Evolutionary conservation across 1,284 basidiomycete genomes (phyloP), one percentile per base, ranked within the genome.

Genomic region (Puccinia coronata): DNA sequence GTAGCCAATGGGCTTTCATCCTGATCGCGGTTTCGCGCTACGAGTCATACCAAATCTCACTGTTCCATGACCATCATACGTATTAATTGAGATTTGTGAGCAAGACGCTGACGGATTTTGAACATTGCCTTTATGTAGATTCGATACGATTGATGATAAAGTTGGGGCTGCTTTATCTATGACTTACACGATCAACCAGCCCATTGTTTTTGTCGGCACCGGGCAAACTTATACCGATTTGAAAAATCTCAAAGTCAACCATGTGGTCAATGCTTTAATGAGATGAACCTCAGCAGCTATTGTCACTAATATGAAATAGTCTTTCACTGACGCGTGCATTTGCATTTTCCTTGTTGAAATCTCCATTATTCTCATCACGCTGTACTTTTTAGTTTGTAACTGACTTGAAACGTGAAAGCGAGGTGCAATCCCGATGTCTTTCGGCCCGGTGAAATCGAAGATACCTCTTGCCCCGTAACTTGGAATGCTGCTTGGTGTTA

Each of bases 171-270:
- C 95, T 14, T 88, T 98, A 76, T 96, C 93, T 3, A 98, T 98
- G 96, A 96, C 95, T 57, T 97, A 96, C 86, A 93, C 96, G 61
- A 98, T 95, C 4, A 95, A 95, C 28, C 95, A 97, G 85, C 95
- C 95, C 14, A 97, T 98, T 86, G 89, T 97, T 36, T 98, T 98
- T 86, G 94, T 98, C 83, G 95, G 95, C 16, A 96, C 95, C 18
- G 75, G 76, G 14, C 85, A 95, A 92, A 98, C 96, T 2, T 98
- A 97, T 86, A 96, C 94, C 57, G 95, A 98, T 87, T 87, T 98
- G 83, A 89, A 94, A 75, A 93, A 96, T 86, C 86, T 98, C 83
- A 89, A 92, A 77, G 95, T 97, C 39, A 90, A 89, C n/a, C 96
- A 96, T 85, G 94, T 98, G 82, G 95, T 98, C 11, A 91, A 94